Conservation (phyloP, 352 stramenopile genomes). For the Phytophthora pini region DNA sequence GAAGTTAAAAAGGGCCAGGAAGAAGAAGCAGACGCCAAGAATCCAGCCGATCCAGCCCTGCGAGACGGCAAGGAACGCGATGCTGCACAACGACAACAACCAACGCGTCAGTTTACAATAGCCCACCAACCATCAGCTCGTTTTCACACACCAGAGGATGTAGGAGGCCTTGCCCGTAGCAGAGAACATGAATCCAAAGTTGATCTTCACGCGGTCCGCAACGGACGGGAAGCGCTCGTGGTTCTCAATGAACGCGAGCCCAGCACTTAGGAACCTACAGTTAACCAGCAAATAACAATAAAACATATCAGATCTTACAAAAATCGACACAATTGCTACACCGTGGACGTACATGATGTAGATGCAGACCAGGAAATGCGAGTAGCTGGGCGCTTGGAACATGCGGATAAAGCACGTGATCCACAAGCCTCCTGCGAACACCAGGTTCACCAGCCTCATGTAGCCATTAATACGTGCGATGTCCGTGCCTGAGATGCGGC, state of each 20-base stretch:
- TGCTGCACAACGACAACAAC: slow-evolving; percentile 45
- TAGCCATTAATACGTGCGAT: slow-evolving; percentile 89
- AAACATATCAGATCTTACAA: too few relatives aligned
- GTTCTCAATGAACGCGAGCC: slow-evolving; percentile 85
- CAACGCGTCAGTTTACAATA: slow-evolving; percentile 9
- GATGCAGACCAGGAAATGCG: slow-evolving; percentile 84
- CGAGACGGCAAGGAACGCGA: slow-evolving; percentile 82
- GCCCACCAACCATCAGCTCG: background rate
- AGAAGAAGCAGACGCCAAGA: slow-evolving; percentile 76
- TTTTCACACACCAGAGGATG: slow-evolving; percentile 74
- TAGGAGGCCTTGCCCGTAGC: slow-evolving; percentile 83
- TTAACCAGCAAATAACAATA: background rate
- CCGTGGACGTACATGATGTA: slow-evolving; percentile 76
- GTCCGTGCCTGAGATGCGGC: slow-evolving; percentile 78
- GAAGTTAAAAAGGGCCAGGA: slow-evolving; percentile 86
- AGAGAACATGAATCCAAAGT: slow-evolving; percentile 92
- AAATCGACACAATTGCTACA: too few relatives aligned
- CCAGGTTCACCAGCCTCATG: slow-evolving; percentile 84
- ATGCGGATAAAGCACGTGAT: slow-evolving; percentile 83
- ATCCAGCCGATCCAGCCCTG: slow-evolving; percentile 83
- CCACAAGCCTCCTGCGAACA: slow-evolving; percentile 62
- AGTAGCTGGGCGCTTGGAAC: slow-evolving; percentile 78
- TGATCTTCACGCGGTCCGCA: slow-evolving; percentile 81
- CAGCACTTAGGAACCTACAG: slow-evolving; percentile 60
- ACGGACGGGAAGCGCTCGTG: slow-evolving; percentile 83